A percentile compares a stretch with the other conserved stretches of the same genome.
These are phyloP conservation scores for Entophlyctis luteolus DNA, from an alignment of 192 early-diverging fungal species.

Conservation along the genomic window DNA sequence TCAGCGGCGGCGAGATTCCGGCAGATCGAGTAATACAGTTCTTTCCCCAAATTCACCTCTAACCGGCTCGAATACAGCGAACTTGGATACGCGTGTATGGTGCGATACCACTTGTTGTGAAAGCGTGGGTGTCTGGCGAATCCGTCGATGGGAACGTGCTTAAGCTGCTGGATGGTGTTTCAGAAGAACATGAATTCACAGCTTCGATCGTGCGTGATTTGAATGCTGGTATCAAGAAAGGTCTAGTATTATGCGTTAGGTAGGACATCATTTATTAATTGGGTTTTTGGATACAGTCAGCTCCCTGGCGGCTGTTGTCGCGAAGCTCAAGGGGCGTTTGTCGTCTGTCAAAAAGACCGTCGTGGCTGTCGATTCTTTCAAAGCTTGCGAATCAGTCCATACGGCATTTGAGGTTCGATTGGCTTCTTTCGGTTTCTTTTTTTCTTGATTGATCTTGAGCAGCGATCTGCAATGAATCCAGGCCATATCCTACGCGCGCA, in stretches of 20 bases:
- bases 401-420: slow-evolving; percentile 5
- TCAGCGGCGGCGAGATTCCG: not conserved
- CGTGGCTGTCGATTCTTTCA: not conserved
- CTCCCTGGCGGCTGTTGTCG: too few relatives aligned
- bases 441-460: not conserved
- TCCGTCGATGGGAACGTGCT: not conserved
- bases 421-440: not conserved
- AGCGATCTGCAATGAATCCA: not conserved
- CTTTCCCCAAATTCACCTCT: not conserved
- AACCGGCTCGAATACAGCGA: not conserved
- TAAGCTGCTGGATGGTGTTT: not conserved
- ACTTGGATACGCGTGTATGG: slow-evolving; percentile 14
- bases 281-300: too few relatives aligned
- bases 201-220: not conserved
- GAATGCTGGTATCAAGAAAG: not conserved
- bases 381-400: not conserved
- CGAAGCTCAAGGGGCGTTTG: too few relatives aligned
- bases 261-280: not conserved
- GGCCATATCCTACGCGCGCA: slow-evolving; percentile 3
- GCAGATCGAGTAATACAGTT: not conserved
- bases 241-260: not conserved
- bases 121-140: not conserved
- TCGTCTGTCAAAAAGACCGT: not conserved
- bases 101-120: slow-evolving; percentile 6
- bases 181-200: slow-evolving; percentile 3